Percentiles rank a stretch among this genome's conserved stretches.
Evolutionary conservation across 2,329 filamentous ascomycete genomes (phyloP).

Genomic region (Chaetomiaceae sp.): DNA sequence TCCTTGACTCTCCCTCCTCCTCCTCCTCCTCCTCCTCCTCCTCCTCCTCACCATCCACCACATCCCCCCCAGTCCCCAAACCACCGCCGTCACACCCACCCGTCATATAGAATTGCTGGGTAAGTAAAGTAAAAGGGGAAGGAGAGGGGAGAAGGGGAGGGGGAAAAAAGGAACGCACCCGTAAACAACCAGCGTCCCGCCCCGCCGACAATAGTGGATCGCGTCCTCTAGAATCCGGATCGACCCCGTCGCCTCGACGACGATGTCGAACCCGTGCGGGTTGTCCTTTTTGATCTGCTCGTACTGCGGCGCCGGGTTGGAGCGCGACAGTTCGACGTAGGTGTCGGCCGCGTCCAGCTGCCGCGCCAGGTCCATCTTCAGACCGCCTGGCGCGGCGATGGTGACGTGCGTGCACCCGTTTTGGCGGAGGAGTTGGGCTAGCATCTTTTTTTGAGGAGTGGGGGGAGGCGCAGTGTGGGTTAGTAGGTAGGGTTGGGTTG

Average conservation of each 20-base stretch:
- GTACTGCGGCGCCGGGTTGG: constrained; percentile 56
- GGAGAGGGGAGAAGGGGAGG: neutral
- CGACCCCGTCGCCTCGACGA: constrained; percentile 67
- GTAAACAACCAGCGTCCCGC: constrained; percentile 68
- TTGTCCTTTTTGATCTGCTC: constrained; percentile 58
- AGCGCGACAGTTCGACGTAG: constrained; percentile 51
- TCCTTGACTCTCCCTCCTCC: too few species aligned
- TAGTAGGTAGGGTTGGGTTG: neutral
- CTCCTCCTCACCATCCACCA: neutral
- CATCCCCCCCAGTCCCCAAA: too few species aligned
- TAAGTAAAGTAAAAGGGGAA: neutral
- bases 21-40: too few species aligned
- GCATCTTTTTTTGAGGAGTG: constrained; percentile 36
- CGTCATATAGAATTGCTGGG: too few species aligned
- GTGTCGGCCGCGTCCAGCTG: constrained; percentile 51
- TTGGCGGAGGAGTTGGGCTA: constrained; percentile 58
- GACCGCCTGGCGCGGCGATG: constrained; percentile 62
- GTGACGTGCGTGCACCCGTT: constrained; percentile 68
- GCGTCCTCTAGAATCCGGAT: constrained; percentile 65
- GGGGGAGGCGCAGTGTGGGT: too few species aligned
- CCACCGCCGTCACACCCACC: too few species aligned
- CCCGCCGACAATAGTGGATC: constrained; percentile 67
- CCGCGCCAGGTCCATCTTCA: constrained; percentile 67
- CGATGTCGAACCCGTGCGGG: constrained; percentile 68
- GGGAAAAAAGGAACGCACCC: constrained; percentile 33